Percentiles rank a stretch among this genome's conserved stretches.
Evolutionary conservation across 2,329 filamentous ascomycete genomes (phyloP).

Genomic region (Colletotrichum phormii): DNA sequence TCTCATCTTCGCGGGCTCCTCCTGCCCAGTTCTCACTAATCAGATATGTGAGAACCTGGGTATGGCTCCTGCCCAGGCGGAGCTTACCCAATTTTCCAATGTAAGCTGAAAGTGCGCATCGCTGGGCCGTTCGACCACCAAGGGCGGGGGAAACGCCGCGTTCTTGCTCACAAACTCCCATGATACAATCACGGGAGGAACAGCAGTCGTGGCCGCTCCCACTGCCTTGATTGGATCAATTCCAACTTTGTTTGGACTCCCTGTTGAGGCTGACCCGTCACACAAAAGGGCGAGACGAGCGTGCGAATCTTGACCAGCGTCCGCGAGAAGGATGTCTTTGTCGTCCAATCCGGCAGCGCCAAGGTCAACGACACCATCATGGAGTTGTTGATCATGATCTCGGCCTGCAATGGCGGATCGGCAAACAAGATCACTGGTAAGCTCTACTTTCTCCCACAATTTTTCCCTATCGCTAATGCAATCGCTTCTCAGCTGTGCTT

Average conservation of each 20-base stretch:
- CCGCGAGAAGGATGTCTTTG: conserved; percentile 98
- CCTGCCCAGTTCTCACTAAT: conserved; percentile 71
- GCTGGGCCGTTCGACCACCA: conserved; percentile 25
- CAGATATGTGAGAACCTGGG: conserved; percentile 77
- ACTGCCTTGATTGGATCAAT: conserved; percentile 37
- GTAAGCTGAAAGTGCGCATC: conserved; percentile 55
- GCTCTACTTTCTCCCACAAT: conserved; percentile 38
- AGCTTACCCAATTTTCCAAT: conserved; percentile 78
- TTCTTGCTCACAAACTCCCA: neutral
- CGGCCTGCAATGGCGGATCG: conserved; percentile 96
- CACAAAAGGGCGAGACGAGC: conserved; percentile 73
- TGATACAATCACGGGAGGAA: neutral
- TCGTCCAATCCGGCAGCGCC: conserved; percentile 95
- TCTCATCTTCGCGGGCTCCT: conserved; percentile 75
- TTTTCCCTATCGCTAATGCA: conserved; percentile 31
- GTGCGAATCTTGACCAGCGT: conserved; percentile 80
- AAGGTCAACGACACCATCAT: conserved; percentile 99
- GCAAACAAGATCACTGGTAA: conserved; percentile 95
- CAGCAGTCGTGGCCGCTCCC: neutral
- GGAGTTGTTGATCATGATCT: conserved; percentile 99
- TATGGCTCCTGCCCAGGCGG: conserved; percentile 72
- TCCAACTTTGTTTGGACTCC: conserved; percentile 33
- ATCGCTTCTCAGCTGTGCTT: conserved; percentile 73
- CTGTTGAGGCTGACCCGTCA: conserved; percentile 45
- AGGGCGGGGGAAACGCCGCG: neutral